phyloP scores from a whole-genome alignment of 169 alveolate genomes.

The Eimeria praecox region DNA sequence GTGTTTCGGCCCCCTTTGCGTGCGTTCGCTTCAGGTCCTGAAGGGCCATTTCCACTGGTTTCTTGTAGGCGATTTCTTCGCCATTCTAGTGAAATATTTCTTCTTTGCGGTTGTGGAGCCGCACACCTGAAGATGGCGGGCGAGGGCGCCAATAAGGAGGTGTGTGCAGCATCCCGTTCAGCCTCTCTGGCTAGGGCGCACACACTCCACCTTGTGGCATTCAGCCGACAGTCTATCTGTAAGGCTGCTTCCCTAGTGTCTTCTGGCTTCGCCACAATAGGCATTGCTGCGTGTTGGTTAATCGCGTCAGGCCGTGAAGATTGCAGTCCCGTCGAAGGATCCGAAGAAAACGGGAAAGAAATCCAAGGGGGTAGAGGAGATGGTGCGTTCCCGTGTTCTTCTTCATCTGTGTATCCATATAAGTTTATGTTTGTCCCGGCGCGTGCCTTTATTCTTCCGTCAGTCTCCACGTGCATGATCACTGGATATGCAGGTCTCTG shows the following conservation, averaged over 20 bases:
- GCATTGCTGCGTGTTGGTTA: neutral
- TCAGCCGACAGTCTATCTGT: neutral
- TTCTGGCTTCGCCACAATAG: neutral
- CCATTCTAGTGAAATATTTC: neutral
- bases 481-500: neutral
- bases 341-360: conserved; percentile 53
- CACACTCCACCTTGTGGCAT: neutral
- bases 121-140: conserved; percentile 41
- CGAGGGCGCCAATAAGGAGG: conserved; percentile 54
- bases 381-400: conserved; percentile 20
- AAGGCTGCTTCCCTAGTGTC: neutral
- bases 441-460: neutral
- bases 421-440: neutral
- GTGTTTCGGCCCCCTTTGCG: neutral
- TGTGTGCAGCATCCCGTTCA: neutral
- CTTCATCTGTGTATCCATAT: neutral
- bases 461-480: neutral
- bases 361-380: conserved; percentile 42
- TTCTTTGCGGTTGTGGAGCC: conserved; percentile 15
- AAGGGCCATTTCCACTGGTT: neutral
- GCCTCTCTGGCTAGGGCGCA: neutral
- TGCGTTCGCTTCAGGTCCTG: neutral
- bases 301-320: conserved; percentile 52
- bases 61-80: neutral
- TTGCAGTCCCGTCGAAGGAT: conserved; percentile 62